Conservation (phyloP, 352 stramenopile genomes). For the Globisporangium uncinulatum region DNA sequence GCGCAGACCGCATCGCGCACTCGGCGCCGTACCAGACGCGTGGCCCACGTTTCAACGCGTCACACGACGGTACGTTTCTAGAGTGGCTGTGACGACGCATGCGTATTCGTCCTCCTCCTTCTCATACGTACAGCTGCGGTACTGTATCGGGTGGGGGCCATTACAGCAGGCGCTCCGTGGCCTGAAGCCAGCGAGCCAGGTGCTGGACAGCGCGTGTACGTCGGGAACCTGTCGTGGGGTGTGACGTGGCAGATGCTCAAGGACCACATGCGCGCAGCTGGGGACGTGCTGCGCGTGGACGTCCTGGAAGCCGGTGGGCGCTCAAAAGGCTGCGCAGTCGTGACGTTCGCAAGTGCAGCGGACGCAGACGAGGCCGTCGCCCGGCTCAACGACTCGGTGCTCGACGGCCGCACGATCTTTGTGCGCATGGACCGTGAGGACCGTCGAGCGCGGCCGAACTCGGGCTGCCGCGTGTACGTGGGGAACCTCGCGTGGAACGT, state of each 20-base stretch:
- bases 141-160: not conserved
- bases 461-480: slow-evolving; percentile 77
- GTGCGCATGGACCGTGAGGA: slow-evolving; percentile 92
- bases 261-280: slow-evolving; percentile 72
- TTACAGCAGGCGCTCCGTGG: not conserved
- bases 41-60: slow-evolving; percentile 15
- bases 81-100: not conserved
- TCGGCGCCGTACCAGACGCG: slow-evolving; percentile 44
- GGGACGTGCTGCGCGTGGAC: slow-evolving; percentile 58
- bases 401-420: slow-evolving; percentile 92
- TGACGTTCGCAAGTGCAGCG: slow-evolving; percentile 85
- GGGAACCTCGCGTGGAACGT: slow-evolving; percentile 91
- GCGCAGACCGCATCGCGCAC: slow-evolving; percentile 53
- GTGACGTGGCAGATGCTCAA: slow-evolving; percentile 81
- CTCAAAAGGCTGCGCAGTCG: slow-evolving; percentile 92
- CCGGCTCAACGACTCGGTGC: slow-evolving; percentile 88
- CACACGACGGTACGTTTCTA: not conserved
- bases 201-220: slow-evolving; percentile 57
- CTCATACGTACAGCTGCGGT: not conserved
- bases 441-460: slow-evolving; percentile 20
- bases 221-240: slow-evolving; percentile 83
- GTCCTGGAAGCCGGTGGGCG: slow-evolving; percentile 62
- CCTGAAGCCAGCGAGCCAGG: slow-evolving; percentile 8
- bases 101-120: no score
- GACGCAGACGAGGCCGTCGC: slow-evolving; percentile 82